Evolutionary conservation across 2,329 filamentous ascomycete species (phyloP).

Genomic region (Fusarium sp.): DNA sequence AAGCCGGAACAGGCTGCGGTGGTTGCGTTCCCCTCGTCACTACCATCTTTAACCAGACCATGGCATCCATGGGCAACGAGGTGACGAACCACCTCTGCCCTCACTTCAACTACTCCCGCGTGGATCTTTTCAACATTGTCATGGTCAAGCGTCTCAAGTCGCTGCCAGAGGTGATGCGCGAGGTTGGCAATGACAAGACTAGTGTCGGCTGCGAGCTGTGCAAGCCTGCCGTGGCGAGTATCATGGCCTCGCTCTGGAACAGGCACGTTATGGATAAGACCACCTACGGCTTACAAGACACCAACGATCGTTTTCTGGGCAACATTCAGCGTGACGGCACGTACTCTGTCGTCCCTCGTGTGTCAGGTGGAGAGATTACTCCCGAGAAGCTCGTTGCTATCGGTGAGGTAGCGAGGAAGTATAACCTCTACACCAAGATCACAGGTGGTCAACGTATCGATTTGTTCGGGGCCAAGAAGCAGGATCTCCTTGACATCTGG

Average conservation of each 20-base stretch:
- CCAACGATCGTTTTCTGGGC: constrained; percentile 87
- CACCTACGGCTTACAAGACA: constrained; percentile 84
- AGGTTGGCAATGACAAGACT: constrained; percentile 76
- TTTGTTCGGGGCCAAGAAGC: constrained; percentile 91
- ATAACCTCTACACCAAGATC: constrained; percentile 89
- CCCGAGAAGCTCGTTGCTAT: constrained; percentile 87
- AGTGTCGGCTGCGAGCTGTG: constrained; percentile 89
- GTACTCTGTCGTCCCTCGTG: constrained; percentile 87
- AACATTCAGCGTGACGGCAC: constrained; percentile 95
- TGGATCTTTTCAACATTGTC: constrained; percentile 91
- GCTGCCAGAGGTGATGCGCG: constrained; percentile 81
- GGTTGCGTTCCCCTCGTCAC: constrained; percentile 91
- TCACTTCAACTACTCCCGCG: constrained; percentile 86
- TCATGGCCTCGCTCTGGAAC: constrained; percentile 86
- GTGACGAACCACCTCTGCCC: constrained; percentile 88
- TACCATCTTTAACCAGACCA: constrained; percentile 89
- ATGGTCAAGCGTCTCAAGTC: constrained; percentile 82
- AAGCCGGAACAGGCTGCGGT: constrained; percentile 90
- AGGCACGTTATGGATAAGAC: constrained; percentile 81
- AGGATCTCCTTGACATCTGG: constrained; percentile 88
- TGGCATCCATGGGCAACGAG: constrained; percentile 87
- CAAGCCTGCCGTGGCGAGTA: constrained; percentile 85
- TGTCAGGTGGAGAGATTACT: constrained; percentile 88
- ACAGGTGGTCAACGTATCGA: constrained; percentile 93
- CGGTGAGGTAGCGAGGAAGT: constrained; percentile 86